These are phyloP conservation scores for Suillus subalutaceus DNA, from an alignment of 768 basidiomycete genomes.

Conservation along the genomic window DNA sequence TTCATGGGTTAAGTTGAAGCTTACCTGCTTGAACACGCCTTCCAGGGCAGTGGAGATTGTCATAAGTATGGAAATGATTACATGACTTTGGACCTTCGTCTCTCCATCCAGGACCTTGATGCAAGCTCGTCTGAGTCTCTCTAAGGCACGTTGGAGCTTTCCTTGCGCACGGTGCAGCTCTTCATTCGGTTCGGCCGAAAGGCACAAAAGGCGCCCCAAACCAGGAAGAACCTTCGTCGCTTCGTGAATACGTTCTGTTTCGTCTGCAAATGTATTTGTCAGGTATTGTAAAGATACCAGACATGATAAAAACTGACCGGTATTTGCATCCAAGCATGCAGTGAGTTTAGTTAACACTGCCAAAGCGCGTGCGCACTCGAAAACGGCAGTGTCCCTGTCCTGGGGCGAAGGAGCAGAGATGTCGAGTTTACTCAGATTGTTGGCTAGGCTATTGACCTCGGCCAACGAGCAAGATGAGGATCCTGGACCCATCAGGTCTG, in stretches of 20 bases:
- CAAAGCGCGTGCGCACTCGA: constrained; percentile 45
- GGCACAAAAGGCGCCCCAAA: constrained; percentile 21
- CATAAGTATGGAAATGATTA: constrained; percentile 37
- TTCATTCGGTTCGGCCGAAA: constrained; percentile 24
- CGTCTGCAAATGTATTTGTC: background rate
- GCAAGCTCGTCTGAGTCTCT: constrained; percentile 55
- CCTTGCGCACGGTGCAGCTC: constrained; percentile 42
- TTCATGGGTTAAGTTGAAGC: background rate
- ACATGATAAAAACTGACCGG: background rate
- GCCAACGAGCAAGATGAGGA: constrained; percentile 8
- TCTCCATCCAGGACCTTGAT: constrained; percentile 48
- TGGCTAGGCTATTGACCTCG: constrained; percentile 22
- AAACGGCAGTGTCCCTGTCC: constrained; percentile 21
- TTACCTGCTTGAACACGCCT: constrained; percentile 33
- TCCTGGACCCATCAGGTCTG: constrained; percentile 37
- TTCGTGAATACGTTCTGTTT: constrained; percentile 24
- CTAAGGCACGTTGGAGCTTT: constrained; percentile 64
- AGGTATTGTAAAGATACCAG: background rate
- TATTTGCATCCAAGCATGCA: constrained; percentile 32
- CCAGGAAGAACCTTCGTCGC: constrained; percentile 21
- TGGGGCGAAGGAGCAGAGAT: background rate
- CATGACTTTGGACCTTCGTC: constrained; percentile 12
- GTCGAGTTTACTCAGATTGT: constrained; percentile 23
- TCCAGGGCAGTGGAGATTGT: constrained; percentile 38
- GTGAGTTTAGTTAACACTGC: constrained; percentile 49